Percentiles rank a stretch among this genome's conserved stretches.
These are phyloP conservation scores for Botrytis squamosa DNA, from an alignment of 2,329 filamentous ascomycete genomes.

Conservation along the genomic window DNA sequence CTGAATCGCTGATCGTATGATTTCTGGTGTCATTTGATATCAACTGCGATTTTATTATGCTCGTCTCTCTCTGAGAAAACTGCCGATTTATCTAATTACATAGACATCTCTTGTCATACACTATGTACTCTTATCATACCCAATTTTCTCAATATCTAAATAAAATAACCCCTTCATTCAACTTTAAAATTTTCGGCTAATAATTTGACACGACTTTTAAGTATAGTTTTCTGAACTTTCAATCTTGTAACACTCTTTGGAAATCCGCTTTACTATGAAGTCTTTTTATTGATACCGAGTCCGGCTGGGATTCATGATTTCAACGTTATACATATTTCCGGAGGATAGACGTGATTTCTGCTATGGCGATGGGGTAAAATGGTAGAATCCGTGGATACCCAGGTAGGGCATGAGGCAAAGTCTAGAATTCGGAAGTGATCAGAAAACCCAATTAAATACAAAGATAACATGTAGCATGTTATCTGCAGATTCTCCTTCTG, in stretches of 20 bases:
- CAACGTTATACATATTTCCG: not conserved
- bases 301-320: not conserved
- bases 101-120: not conserved
- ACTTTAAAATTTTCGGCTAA: not conserved
- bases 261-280: not conserved
- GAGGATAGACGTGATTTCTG: not conserved
- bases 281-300: not conserved
- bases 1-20: not conserved
- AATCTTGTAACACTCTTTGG: not conserved
- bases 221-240: not conserved
- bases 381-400: not conserved
- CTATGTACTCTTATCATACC: not conserved
- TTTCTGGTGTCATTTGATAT: not conserved
- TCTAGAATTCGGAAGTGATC: not conserved
- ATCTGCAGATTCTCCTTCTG: accelerated
- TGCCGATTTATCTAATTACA: not conserved
- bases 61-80: too few species aligned
- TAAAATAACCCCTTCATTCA: not conserved
- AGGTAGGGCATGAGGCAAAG: not conserved
- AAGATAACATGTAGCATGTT: not conserved
- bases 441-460: not conserved
- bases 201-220: not conserved
- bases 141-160: not conserved
- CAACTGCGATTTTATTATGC: not conserved
- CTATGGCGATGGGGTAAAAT: not conserved